Evolutionary conservation across 352 stramenopile genomes (phyloP).

Genomic region (Albugo candida): DNA sequence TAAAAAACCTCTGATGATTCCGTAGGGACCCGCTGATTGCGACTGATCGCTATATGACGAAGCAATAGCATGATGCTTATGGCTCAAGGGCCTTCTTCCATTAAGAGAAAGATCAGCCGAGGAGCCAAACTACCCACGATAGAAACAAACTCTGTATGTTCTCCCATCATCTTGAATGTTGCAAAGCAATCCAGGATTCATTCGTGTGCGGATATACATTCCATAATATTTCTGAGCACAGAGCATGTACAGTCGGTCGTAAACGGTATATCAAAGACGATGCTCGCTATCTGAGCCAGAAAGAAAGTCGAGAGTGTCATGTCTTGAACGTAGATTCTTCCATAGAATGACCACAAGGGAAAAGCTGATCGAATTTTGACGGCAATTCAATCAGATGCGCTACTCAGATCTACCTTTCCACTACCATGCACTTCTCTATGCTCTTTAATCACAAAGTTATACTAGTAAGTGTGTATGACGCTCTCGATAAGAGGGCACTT

Average conservation of each 20-base stretch:
- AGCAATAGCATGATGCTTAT: constrained; percentile 89
- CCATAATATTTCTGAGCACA: constrained; percentile 85
- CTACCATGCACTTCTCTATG: too few relatives aligned
- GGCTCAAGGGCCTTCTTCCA: constrained; percentile 91
- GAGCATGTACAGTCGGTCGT: constrained; percentile 37
- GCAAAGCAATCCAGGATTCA: constrained; percentile 85
- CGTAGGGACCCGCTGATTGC: constrained; percentile 3
- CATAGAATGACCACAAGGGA: too few relatives aligned
- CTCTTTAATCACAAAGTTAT: too few relatives aligned
- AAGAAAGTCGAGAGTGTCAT: too few relatives aligned
- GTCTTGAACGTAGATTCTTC: too few relatives aligned
- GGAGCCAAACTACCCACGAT: constrained; percentile 91
- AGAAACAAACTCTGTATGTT: constrained; percentile 92
- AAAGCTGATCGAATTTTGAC: too few relatives aligned
- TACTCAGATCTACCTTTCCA: too few relatives aligned
- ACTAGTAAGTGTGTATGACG: too few relatives aligned
- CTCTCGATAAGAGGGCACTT: too few relatives aligned
- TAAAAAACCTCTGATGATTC: constrained; percentile 34
- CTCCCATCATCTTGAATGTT: constrained; percentile 84
- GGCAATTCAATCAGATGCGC: too few relatives aligned
- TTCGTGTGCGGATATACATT: constrained; percentile 95
- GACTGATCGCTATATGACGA: constrained; percentile 2
- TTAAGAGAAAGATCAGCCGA: constrained; percentile 87
- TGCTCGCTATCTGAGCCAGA: too few relatives aligned
- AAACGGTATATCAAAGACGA: constrained; percentile 36